These are phyloP conservation scores for Nakaseomyces kungkrabaensis DNA, from an alignment of 1,139 yeast species.

Conservation along the genomic window DNA sequence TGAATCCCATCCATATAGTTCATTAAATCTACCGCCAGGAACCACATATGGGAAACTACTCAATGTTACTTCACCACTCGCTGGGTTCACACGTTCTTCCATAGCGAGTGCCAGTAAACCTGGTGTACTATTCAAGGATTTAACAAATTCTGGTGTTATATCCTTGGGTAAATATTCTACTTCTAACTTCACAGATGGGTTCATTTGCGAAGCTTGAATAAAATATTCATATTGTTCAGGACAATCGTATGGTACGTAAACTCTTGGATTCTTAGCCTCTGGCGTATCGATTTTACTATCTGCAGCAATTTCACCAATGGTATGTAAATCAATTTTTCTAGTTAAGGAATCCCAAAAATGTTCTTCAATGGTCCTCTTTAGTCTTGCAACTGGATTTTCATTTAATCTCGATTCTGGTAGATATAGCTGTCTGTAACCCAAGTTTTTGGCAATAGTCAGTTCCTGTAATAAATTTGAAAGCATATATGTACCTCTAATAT, in stretches of 20 bases:
- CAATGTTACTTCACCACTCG: slow-evolving; percentile 39
- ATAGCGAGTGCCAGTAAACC: slow-evolving; percentile 81
- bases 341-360: slow-evolving; percentile 80
- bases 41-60: slow-evolving; percentile 81
- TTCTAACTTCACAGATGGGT: slow-evolving; percentile 56
- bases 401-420: slow-evolving; percentile 75
- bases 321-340: slow-evolving; percentile 53
- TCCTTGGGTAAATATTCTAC: slow-evolving; percentile 58
- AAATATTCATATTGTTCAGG: slow-evolving; percentile 68
- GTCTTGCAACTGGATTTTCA: slow-evolving; percentile 79
- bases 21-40: slow-evolving; percentile 96
- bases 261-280: slow-evolving; percentile 46
- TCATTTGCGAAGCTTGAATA: slow-evolving; percentile 39
- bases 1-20: slow-evolving; percentile 96
- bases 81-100: slow-evolving; percentile 39
- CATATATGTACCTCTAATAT: slow-evolving; percentile 85
- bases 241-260: slow-evolving; percentile 67
- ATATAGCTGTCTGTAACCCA: slow-evolving; percentile 67
- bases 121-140: slow-evolving; percentile 71
- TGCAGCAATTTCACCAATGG: slow-evolving; percentile 57
- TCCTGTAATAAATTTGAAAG: slow-evolving; percentile 82
- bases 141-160: slow-evolving; percentile 60
- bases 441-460: slow-evolving; percentile 72
- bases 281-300: slow-evolving; percentile 71
- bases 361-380: slow-evolving; percentile 62